These are phyloP conservation scores for Aspergillus texensis DNA, from an alignment of 2,329 filamentous ascomycete genomes.

Conservation along the genomic window DNA sequence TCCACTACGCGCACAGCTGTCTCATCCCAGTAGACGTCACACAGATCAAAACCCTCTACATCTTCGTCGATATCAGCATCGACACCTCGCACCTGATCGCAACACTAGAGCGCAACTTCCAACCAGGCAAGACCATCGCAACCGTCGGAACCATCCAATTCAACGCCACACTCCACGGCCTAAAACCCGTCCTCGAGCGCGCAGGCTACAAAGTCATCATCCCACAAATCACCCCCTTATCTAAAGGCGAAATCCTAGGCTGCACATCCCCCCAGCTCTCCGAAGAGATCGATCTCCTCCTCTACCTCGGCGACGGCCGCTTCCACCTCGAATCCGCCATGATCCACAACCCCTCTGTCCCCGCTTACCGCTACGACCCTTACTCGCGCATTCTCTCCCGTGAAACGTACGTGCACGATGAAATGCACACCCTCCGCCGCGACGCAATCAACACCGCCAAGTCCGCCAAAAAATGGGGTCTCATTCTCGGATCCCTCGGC, in stretches of 20 bases:
- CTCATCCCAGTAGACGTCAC: constrained; percentile 95
- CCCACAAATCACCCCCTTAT: constrained; percentile 89
- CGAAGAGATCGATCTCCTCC: constrained; percentile 70
- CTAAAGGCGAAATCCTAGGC: constrained; percentile 94
- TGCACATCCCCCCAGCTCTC: constrained; percentile 84
- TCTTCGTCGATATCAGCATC: constrained; percentile 97
- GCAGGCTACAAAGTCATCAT: constrained; percentile 85
- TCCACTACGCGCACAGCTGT: constrained; percentile 97
- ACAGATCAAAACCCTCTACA: constrained; percentile 94
- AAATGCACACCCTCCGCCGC: constrained; percentile 80
- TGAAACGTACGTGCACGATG: constrained; percentile 87
- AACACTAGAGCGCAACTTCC: constrained; percentile 86
- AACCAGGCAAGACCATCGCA: constrained; percentile 80
- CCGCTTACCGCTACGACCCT: constrained; percentile 94
- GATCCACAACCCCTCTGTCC: constrained; percentile 92
- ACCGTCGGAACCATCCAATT: constrained; percentile 98
- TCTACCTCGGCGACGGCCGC: constrained; percentile 89
- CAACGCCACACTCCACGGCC: constrained; percentile 92
- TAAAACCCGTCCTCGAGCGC: constrained; percentile 74
- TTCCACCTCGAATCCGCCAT: constrained; percentile 98
- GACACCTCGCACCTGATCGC: constrained; percentile 85
- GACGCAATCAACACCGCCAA: constrained; percentile 76
- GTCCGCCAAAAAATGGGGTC: constrained; percentile 83
- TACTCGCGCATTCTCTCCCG: constrained; percentile 90
- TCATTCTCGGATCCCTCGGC: constrained; percentile 90